A percentile compares a stretch with the other conserved stretches of the same genome.
phyloP scores from a whole-genome alignment of 345 rosid species.

The Corchorus olitorius region DNA sequence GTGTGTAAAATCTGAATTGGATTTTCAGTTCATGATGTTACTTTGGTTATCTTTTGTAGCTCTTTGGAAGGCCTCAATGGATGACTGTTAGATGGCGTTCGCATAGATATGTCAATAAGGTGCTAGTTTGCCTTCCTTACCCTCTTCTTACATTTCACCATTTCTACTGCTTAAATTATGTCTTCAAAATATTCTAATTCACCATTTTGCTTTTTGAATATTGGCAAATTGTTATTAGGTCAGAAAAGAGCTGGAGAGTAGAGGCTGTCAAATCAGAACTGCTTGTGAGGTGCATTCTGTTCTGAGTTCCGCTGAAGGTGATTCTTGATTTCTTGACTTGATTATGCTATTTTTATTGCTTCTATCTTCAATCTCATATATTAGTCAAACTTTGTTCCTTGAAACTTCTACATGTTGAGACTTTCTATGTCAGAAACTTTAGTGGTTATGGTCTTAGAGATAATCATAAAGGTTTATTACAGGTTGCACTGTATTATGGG shows the following conservation, averaged over 20 bases:
- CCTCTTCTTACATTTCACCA: background rate
- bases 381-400: background rate
- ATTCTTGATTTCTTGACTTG: conserved; percentile 13
- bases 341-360: too few relatives aligned
- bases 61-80: conserved; percentile 92
- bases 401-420: background rate
- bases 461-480: conserved; percentile 19
- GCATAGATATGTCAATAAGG: conserved; percentile 71
- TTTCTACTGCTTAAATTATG: background rate
- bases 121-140: conserved; percentile 18
- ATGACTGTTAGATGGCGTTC: conserved; percentile 75
- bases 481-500: conserved; percentile 53
- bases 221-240: conserved; percentile 42
- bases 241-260: conserved; percentile 55
- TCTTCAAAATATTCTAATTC: background rate
- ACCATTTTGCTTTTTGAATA: background rate
- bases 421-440: background rate
- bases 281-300: conserved; percentile 55
- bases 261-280: conserved; percentile 71
- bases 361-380: too few relatives aligned
- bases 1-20: background rate
- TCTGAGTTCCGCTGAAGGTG: conserved; percentile 47
- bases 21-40: background rate
- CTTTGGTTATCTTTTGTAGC: conserved; percentile 38
- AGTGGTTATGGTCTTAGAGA: background rate